Base-by-base conservation (phyloP, 2,329 filamentous ascomycete genomes). In the Epichloe festucae region DNA sequence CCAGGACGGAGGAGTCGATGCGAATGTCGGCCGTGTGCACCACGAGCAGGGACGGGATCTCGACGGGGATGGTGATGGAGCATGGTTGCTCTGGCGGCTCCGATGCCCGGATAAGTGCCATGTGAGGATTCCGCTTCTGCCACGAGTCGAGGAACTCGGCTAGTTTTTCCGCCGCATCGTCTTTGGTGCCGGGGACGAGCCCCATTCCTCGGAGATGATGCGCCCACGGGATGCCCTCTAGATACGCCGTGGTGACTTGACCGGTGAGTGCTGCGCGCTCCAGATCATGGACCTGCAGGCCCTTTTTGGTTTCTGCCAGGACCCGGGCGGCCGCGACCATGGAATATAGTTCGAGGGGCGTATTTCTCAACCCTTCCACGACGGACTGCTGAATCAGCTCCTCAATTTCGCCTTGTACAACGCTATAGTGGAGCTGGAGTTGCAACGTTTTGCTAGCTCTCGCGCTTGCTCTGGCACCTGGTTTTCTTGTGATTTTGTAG, bases 61-160 rank as follows among this genome's bases (percentile, higher is more conserved):
- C 89, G 14, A 98, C 90, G 0, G 90, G 87, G 50, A 98, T 94
- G 34, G 85, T 73, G 58, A 98, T 90, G 12, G 81, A 82, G 77
- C 76, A 55, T 66, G 73, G 57, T 19, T 76, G 70, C 5, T 56
- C 55, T 1, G 51, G 50, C 5, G 59, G 19, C 2, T 21, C 53
- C 1, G 54, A 48, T 3, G 60, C 51, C 7, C 61, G 19, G 19
- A 21, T 54, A 0, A 70, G 54, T 2, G 56, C 36, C 12, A 71
- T 51, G 5, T 52, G 58, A 12, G 60, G 53, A 27, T 67, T 59
- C 5, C 55, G 52, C n/a, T 54, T 53, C 50, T 64, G 66, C 68
- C 68, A 71, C 3, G 50, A 44, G 0, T 61, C 54, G 3, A 76
- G 59, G 40, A 63, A 58, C 1, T 58, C 40, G 0, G 63, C 56